Percentiles rank a stretch among this genome's conserved stretches.
phyloP scores from a whole-genome alignment of 202 grass and related monocot genomes.

The Hordeum pubiflorum region DNA sequence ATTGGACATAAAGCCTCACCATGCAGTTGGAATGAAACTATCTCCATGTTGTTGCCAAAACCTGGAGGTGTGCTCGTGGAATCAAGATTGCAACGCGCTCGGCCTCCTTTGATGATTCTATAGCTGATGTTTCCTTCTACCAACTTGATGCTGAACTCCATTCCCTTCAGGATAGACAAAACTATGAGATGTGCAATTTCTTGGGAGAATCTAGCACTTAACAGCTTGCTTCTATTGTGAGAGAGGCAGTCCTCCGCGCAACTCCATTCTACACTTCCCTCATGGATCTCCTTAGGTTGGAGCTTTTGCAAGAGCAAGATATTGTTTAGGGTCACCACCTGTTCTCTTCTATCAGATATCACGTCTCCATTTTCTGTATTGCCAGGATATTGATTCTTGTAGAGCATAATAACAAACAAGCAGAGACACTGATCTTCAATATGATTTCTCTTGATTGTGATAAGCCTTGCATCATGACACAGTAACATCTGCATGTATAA shows the following conservation, averaged over 20 bases:
- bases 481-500: conserved; percentile 28
- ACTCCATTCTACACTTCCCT: conserved; percentile 39
- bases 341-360: conserved; percentile 14
- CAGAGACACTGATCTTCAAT: conserved; percentile 46
- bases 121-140: conserved; percentile 51
- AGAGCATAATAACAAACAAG: conserved; percentile 46
- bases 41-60: conserved; percentile 43
- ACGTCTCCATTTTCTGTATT: conserved; percentile 24
- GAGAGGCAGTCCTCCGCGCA: conserved; percentile 45
- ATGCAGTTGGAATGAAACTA: conserved; percentile 35
- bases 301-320: conserved; percentile 61
- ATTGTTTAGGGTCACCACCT: conserved; percentile 41
- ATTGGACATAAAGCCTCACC: conserved; percentile 32
- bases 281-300: conserved; percentile 23
- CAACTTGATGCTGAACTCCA: conserved; percentile 64
- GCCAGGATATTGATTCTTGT: conserved; percentile 23
- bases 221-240: conserved; percentile 42
- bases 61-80: conserved; percentile 27
- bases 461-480: conserved; percentile 64
- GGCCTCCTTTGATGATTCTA: conserved; percentile 37
- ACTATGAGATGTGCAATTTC: conserved; percentile 59
- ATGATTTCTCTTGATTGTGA: conserved; percentile 46
- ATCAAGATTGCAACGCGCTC: conserved; percentile 1
- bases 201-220: conserved; percentile 48
- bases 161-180: conserved; percentile 57